Evolutionary conservation across 2,329 filamentous ascomycete species (phyloP).

Genomic region (Zasmidium angulare): DNA sequence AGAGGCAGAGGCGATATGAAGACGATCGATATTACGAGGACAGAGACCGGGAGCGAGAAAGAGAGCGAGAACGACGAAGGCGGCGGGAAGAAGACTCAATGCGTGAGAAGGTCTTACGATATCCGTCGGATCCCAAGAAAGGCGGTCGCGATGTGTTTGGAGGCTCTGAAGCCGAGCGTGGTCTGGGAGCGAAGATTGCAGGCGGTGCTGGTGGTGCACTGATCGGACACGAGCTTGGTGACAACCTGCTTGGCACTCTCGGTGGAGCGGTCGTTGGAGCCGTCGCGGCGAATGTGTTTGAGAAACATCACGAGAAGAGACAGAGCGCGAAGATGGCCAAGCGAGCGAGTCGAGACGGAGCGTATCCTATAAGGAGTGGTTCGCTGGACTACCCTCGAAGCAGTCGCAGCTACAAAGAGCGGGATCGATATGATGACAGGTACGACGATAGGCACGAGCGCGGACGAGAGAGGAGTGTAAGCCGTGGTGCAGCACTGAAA

Average conservation of each 20-base stretch:
- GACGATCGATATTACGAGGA: slow-evolving; percentile 17
- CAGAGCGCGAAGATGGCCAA: slow-evolving; percentile 21
- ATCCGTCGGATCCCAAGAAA: slow-evolving; percentile 22
- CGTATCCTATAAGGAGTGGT: slow-evolving; percentile 16
- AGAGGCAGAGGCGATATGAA: background rate
- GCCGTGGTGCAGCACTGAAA: background rate
- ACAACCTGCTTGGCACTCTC: slow-evolving; percentile 24
- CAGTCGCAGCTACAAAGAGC: slow-evolving; percentile 11
- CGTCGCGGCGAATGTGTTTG: slow-evolving; percentile 24
- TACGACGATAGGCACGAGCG: background rate
- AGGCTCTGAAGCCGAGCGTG: slow-evolving; percentile 27
- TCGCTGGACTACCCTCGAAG: slow-evolving; percentile 16
- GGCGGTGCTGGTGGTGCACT: slow-evolving; percentile 30
- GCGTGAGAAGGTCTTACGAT: slow-evolving; percentile 16
- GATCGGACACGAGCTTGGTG: slow-evolving; percentile 27
- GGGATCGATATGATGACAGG: background rate
- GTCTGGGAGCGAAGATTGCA: slow-evolving; percentile 27
- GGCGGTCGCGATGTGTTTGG: slow-evolving; percentile 27
- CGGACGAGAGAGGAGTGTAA: background rate
- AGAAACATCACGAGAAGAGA: slow-evolving; percentile 27
- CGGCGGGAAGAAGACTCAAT: slow-evolving; percentile 18
- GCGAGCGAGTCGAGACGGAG: slow-evolving; percentile 3
- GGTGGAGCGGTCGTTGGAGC: slow-evolving; percentile 30
- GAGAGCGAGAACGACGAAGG: slow-evolving; percentile 13
- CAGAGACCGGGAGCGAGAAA: slow-evolving; percentile 15